Evolutionary conservation across 495 filamentous ascomycete species (phyloP), one percentile per base, ranked within the genome.

Genomic region (Tuber umbilicatum): DNA sequence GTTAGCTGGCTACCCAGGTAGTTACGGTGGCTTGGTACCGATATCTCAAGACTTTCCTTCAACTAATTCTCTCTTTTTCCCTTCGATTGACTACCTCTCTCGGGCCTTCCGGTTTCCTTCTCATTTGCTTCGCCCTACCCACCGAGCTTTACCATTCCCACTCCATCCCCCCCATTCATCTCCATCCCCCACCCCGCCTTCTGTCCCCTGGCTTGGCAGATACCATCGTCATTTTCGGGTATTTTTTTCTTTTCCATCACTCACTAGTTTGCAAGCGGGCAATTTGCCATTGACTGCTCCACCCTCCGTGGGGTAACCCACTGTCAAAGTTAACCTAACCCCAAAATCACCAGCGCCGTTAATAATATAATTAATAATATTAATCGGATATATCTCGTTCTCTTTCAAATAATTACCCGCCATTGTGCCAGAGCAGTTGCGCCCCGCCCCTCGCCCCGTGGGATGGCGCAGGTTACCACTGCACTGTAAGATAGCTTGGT

Each of bases 111-210:
- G 55, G 31, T 35, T 35, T 19, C 31, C 55, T 31, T 35, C 55
- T 4, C 27, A 64, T 19, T 35, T 35, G 14, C 55, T 35, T 64
- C 9, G 55, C 55, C 55, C 55, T 64, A 35, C 55, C 55, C 27
- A 64, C 55, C 55, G 12, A 17, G 14, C 55, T 14, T 64, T 27
- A 1, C n/a, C 16, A 23, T 35, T 35, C 27, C 14, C 27, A 64
- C 2, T 16, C 55, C 27, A 5, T n/a, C 55, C 21, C 45, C 45
- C 45, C 16, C 47, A 27, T 55, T 27, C 47, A 55, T 27, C 47
- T 23, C 47, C 47, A 55, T 55, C 47, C 47, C 42, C 55, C 55
- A 27, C 55, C 55, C 55, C 55, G 55, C 55, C 55, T 64, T 64
- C 27, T 64, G 19, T 64, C 27, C 55, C 27, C 27, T 64, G 35